phyloP scores from a whole-genome alignment of 352 stramenopile genomes.

The Phytophthora colocasiae region DNA sequence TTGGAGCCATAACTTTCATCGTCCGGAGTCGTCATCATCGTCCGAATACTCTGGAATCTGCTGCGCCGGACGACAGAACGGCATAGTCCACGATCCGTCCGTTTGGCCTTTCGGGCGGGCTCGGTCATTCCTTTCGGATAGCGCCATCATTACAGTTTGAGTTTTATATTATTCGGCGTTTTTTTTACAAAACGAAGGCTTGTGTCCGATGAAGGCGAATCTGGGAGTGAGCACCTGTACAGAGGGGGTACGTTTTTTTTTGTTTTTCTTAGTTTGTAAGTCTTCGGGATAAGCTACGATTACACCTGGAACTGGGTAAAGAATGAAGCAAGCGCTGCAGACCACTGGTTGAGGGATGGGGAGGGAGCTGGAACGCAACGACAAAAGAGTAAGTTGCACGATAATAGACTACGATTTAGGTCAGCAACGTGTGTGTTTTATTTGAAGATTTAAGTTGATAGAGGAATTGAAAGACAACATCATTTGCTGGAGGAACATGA shows the following conservation, averaged over 20 bases:
- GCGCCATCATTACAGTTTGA: constrained; percentile 31
- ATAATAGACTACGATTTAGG: constrained; percentile 12
- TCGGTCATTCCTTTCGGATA: constrained; percentile 46
- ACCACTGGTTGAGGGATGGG: constrained; percentile 43
- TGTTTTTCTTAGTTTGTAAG: constrained; percentile 33
- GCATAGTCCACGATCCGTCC: constrained; percentile 82
- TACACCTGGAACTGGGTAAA: constrained; percentile 17
- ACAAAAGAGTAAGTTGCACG: constrained; percentile 25
- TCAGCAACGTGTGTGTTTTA: too few relatives aligned
- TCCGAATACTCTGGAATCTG: constrained; percentile 86
- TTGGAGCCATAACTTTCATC: constrained; percentile 58
- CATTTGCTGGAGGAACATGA: too few relatives aligned
- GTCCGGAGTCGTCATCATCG: constrained; percentile 63
- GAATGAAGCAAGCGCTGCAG: constrained; percentile 20
- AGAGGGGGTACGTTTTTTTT: constrained; percentile 34
- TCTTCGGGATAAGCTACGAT: constrained; percentile 38
- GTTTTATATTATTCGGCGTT: constrained; percentile 1
- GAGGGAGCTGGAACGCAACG: constrained; percentile 23
- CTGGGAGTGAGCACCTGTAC: constrained; percentile 36
- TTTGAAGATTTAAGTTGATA: neutral
- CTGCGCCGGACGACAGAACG: constrained; percentile 74
- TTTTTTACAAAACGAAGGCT: neutral
- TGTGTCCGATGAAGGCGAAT: constrained; percentile 29
- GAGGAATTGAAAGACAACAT: neutral
- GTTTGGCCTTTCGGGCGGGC: constrained; percentile 79